Conservation (phyloP, 2,329 filamentous ascomycete genomes). For the Mariannaea sp. region DNA sequence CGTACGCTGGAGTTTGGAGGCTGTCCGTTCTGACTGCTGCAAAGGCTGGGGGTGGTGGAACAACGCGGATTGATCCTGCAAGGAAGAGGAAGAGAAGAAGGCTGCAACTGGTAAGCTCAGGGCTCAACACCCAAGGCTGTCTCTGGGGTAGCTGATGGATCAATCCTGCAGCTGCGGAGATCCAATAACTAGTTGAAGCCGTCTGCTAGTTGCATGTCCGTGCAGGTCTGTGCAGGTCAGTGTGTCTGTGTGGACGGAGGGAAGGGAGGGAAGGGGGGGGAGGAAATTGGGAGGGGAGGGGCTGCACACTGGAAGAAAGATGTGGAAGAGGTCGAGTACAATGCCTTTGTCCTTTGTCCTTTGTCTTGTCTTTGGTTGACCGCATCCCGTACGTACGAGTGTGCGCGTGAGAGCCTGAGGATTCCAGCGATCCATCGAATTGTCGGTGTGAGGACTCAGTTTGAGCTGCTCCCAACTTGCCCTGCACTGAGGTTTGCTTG, state of each 20-base stretch:
- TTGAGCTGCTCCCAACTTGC: slow-evolving; percentile 6
- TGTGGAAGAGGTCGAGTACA: too few relatives aligned
- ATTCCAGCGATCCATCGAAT: slow-evolving; percentile 5
- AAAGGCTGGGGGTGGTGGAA: too few relatives aligned
- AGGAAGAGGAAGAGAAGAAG: background rate
- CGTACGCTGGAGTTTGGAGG: background rate
- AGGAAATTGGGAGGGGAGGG: too few relatives aligned
- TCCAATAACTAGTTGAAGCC: slow-evolving; percentile 7
- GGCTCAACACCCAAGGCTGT: slow-evolving; percentile 4
- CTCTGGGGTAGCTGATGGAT: slow-evolving; percentile 13
- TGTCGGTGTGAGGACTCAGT: slow-evolving; percentile 10
- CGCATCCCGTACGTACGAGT: background rate
- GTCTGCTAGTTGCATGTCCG: background rate
- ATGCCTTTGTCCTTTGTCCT: too few relatives aligned
- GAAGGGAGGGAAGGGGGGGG: too few relatives aligned
- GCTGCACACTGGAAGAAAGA: too few relatives aligned
- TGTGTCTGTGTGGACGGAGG: background rate
- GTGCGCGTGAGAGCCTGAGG: background rate
- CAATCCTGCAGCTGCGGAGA: background rate
- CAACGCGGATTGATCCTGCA: background rate
- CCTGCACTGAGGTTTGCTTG: too few relatives aligned
- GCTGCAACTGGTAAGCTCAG: slow-evolving; percentile 5
- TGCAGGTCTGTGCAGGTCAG: background rate
- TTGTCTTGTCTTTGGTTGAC: too few relatives aligned
- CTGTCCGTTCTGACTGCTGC: too few relatives aligned